phyloP scores from a whole-genome alignment of 176 grass and related monocot species.

The Oryza officinalis region DNA sequence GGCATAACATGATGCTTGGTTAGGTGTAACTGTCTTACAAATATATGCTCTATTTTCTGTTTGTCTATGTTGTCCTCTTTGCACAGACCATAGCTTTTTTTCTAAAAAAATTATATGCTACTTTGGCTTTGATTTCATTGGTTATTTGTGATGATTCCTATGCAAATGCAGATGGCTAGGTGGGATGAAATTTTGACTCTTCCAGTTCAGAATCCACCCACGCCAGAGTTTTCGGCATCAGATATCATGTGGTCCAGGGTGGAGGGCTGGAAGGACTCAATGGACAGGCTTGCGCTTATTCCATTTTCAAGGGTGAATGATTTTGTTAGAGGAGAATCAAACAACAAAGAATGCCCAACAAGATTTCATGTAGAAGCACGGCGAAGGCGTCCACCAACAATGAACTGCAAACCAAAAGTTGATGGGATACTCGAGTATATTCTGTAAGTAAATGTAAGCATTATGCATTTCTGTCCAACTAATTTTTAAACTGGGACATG shows the following conservation, averaged over 20 bases:
- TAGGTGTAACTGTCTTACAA: not conserved
- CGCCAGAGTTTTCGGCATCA: conserved; percentile 78
- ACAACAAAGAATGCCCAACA: conserved; percentile 77
- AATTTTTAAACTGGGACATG: not conserved
- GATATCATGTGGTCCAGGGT: conserved; percentile 91
- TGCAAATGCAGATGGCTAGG: conserved; percentile 68
- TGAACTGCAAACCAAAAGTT: conserved; percentile 89
- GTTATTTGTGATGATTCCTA: not conserved
- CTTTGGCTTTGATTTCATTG: not conserved
- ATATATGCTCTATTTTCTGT: not conserved
- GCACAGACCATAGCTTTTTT: not conserved
- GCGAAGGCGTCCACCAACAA: conserved; percentile 61
- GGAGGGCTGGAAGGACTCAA: conserved; percentile 86
- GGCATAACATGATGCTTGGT: not conserved
- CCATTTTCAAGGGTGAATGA: conserved; percentile 86
- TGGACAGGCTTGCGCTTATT: conserved; percentile 92
- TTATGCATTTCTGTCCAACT: not conserved
- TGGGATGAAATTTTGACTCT: conserved; percentile 95
- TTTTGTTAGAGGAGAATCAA: conserved; percentile 91
- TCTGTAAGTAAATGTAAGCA: conserved; percentile 58
- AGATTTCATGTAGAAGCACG: conserved; percentile 91
- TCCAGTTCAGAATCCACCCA: conserved; percentile 87
- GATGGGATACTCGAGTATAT: conserved; percentile 99
- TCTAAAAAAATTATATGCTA: no score
- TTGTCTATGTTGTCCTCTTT: not conserved